phyloP scores from a whole-genome alignment of 257 asterid species.

The Forsythia viridissima region DNA sequence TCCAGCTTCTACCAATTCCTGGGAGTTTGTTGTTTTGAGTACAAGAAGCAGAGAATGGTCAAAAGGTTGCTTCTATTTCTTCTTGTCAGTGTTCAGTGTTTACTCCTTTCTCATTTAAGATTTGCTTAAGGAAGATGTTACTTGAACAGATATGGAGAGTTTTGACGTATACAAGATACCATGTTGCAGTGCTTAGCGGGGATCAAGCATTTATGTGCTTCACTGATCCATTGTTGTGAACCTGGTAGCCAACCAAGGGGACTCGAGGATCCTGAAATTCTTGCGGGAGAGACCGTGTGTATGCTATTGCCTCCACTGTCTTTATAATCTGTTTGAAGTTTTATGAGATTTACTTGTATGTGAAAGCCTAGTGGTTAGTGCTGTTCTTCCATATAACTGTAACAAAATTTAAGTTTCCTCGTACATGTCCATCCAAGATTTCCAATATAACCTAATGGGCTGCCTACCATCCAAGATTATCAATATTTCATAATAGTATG shows the following conservation, averaged over 20 bases:
- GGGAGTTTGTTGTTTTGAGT: slow-evolving; percentile 24
- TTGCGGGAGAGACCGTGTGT: slow-evolving; percentile 98
- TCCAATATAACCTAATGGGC: neutral
- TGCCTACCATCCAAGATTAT: neutral
- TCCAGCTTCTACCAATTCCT: slow-evolving; percentile 1
- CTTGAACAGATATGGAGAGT: slow-evolving; percentile 77
- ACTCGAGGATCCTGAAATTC: slow-evolving; percentile 94
- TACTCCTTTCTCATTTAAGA: neutral
- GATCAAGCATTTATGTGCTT: slow-evolving; percentile 83
- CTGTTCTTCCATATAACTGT: slow-evolving; percentile 9
- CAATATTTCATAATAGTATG: neutral
- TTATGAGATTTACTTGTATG: neutral
- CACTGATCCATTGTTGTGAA: slow-evolving; percentile 87
- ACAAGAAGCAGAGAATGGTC: slow-evolving; percentile 70
- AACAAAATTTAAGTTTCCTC: neutral
- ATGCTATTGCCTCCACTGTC: slow-evolving; percentile 40
- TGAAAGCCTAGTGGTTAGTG: neutral
- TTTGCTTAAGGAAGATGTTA: slow-evolving; percentile 1
- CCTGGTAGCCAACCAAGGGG: slow-evolving; percentile 82
- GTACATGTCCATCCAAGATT: slow-evolving; percentile 14
- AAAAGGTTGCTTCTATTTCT: slow-evolving; percentile 50
- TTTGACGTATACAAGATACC: slow-evolving; percentile 65
- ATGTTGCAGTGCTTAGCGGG: slow-evolving; percentile 96
- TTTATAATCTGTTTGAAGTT: neutral
- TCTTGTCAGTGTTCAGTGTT: neutral